Base-by-base conservation (phyloP, 2,329 filamentous ascomycete genomes). In the Arthrobotrys pseudoclavata region DNA sequence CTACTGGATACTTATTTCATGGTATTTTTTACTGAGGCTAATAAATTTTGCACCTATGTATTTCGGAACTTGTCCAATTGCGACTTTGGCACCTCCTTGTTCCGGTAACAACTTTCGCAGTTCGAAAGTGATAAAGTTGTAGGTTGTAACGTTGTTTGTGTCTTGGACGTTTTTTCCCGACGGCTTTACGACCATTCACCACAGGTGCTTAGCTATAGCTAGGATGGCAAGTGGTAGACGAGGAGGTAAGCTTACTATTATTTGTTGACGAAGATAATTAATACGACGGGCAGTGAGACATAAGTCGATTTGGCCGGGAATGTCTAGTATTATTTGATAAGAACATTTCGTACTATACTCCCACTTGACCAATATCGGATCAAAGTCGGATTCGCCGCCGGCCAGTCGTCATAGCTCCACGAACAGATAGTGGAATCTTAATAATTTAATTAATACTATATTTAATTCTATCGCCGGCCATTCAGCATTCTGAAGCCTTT, bases 171-270 rank as follows among this genome's bases (percentile, higher is more conserved):
- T 40, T 5, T 40, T 40, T 40, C 13, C 10, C 7, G 13, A 1
- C 37, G 2, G 15, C 15, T 1, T 40, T n/a, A 12, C 13, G 37
- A 40, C 13, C 12, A 40, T 40, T 40, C 15, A 15, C 13, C 9
- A 3, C 15, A 9, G 13, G 4, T 40, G 15, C 10, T 12, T 1
- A 34, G 1, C 31, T 34, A 34, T 34, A 34, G 6, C 31, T 9
- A 4, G 31, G 1, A 15, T 26, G 2, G 20, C 1, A 24, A 40
- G 13, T 15, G 10, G n/a, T 57, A 37, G 31, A 22, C n/a, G n/a
- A 20, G 52, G 22, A 22, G 15, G 52, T 57, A 57, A 57, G 52
- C 52, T 57, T 34, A 57, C 52, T 57, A 15, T 40, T 57, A 40
- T 15, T 37, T 57, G 10, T 15, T 15, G 12, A 15, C 37, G 37